Conservation (phyloP, 2,329 filamentous ascomycete genomes). For the Furcasterigmium sp. region DNA sequence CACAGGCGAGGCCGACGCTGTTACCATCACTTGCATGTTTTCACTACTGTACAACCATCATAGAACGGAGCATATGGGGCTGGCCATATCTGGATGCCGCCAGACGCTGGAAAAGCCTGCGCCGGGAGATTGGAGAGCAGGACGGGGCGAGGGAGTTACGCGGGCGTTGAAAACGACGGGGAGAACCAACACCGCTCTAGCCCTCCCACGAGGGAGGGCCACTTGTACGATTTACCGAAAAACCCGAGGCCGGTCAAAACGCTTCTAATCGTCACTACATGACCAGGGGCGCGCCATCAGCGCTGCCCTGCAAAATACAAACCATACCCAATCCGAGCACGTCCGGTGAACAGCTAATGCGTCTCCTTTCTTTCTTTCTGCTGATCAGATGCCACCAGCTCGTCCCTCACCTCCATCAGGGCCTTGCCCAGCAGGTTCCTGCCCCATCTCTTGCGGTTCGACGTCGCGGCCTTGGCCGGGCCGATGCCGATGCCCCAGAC, state of each 20-base stretch:
- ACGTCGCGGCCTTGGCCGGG: constrained; percentile 38
- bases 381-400: constrained; percentile 28
- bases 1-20: too few relatives aligned
- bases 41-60: constrained; percentile 1
- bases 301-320: too few relatives aligned
- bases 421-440: constrained; percentile 60
- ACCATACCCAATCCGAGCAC: too few relatives aligned
- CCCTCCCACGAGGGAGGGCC: neutral
- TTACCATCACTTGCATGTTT: neutral
- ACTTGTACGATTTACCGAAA: constrained; percentile 3
- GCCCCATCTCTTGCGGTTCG: constrained; percentile 49
- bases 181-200: constrained; percentile 4
- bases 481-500: constrained; percentile 64
- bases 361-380: neutral
- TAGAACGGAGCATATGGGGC: neutral
- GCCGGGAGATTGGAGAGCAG: neutral
- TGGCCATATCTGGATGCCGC: neutral
- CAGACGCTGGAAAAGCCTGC: neutral
- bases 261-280: neutral
- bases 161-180: neutral
- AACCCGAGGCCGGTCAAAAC: too few relatives aligned
- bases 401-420: constrained; percentile 51
- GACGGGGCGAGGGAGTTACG: neutral
- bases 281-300: neutral
- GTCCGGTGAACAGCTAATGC: too few relatives aligned